Percentiles rank a stretch among this genome's conserved stretches.
Conservation (phyloP, 2,329 filamentous ascomycete genomes). For the Sporothrix mexicana region DNA sequence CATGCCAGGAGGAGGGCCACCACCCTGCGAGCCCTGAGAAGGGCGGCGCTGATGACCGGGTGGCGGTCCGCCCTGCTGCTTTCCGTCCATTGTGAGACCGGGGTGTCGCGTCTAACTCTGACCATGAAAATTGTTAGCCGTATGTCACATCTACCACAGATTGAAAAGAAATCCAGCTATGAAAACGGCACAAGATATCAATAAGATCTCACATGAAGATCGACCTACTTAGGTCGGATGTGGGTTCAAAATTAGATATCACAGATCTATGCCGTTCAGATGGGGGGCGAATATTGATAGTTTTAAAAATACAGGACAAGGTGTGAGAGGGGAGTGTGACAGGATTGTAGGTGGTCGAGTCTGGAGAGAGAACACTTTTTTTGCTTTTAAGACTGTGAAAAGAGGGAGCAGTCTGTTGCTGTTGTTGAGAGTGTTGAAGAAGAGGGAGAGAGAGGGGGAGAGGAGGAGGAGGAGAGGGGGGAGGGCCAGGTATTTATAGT, state of each 20-base stretch:
- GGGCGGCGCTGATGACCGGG: conserved; percentile 24
- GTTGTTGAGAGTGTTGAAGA: neutral
- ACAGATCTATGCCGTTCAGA: neutral
- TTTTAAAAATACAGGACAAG: neutral
- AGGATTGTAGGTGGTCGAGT: neutral
- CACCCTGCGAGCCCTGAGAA: conserved; percentile 29
- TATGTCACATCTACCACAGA: too few relatives aligned
- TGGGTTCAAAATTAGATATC: too few relatives aligned
- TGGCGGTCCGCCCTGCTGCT: neutral
- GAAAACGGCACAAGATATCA: too few relatives aligned
- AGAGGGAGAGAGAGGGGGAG: conserved; percentile 6
- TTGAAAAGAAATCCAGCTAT: too few relatives aligned
- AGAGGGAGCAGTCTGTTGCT: neutral
- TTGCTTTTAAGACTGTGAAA: neutral
- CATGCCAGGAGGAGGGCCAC: conserved; percentile 27
- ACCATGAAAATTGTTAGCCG: neutral
- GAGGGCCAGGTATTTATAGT: conserved; percentile 29
- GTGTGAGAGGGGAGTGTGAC: neutral
- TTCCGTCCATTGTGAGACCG: neutral
- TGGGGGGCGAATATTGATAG: neutral
- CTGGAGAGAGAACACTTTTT: neutral
- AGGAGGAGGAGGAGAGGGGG: neutral
- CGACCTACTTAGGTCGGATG: too few relatives aligned
- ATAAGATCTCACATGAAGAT: too few relatives aligned
- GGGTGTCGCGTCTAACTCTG: neutral